Evolutionary conservation across 495 filamentous ascomycete species (phyloP).

Genomic region (Aspergillus carlsbadensis): DNA sequence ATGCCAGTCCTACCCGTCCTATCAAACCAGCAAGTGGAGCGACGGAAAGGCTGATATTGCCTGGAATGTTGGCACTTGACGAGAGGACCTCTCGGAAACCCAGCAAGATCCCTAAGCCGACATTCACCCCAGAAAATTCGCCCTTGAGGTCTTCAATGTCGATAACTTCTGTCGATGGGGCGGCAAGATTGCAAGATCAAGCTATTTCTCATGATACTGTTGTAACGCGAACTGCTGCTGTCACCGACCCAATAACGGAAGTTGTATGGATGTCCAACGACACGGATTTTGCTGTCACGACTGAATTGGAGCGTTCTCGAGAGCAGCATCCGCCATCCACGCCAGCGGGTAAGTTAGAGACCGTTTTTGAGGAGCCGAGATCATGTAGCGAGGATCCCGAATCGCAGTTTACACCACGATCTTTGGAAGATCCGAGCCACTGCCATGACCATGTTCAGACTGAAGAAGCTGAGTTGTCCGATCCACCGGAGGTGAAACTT

Average conservation of each 20-base stretch:
- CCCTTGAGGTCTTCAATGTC: not conserved
- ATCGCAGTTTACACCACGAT: not conserved
- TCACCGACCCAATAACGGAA: not conserved
- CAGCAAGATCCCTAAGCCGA: constrained; percentile 11
- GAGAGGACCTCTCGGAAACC: not conserved
- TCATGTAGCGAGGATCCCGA: not conserved
- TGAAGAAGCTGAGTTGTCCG: not conserved
- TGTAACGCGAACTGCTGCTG: not conserved
- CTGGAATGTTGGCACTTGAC: not conserved
- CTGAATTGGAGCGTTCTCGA: not conserved
- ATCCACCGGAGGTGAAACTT: constrained; percentile 22
- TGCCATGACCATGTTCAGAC: not conserved
- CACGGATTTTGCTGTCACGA: not conserved
- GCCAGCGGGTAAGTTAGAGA: not conserved
- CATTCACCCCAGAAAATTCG: not conserved
- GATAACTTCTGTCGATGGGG: not conserved
- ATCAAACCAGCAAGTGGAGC: not conserved
- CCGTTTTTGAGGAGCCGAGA: not conserved
- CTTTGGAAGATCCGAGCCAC: not conserved
- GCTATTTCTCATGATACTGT: not conserved
- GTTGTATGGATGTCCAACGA: not conserved
- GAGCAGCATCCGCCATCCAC: not conserved
- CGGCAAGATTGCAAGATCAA: not conserved
- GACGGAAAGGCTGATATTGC: not conserved
- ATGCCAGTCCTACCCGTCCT: not conserved